These are phyloP conservation scores for Obelidium mucronatum DNA, from an alignment of 192 early-diverging fungal species.

Conservation along the genomic window DNA sequence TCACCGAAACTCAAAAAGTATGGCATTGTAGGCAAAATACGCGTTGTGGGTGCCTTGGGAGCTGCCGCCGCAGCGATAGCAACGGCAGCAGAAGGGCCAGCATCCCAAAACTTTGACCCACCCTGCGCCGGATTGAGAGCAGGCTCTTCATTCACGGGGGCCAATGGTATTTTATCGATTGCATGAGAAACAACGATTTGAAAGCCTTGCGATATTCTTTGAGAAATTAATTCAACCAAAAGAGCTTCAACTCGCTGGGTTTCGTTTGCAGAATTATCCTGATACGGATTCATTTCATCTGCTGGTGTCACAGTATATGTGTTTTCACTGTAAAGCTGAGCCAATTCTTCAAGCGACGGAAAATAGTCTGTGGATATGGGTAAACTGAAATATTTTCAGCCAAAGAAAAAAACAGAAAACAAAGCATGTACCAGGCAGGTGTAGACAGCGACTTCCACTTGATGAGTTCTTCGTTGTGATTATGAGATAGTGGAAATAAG, in stretches of 20 bases:
- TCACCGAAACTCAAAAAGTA: slow-evolving; percentile 90
- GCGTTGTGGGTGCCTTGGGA: slow-evolving; percentile 8
- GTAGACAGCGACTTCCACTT: slow-evolving; percentile 92
- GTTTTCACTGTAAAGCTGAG: slow-evolving; percentile 75
- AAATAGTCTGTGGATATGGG: slow-evolving; percentile 92
- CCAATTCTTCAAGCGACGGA: slow-evolving; percentile 73
- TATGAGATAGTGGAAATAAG: slow-evolving; percentile 69
- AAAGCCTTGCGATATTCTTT: slow-evolving; percentile 92
- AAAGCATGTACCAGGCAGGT: slow-evolving; percentile 72
- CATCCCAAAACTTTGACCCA: slow-evolving; percentile 30
- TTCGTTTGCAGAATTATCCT: slow-evolving; percentile 29
- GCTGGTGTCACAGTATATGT: slow-evolving; percentile 70
- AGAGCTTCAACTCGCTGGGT: slow-evolving; percentile 53
- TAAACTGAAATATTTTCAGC: slow-evolving; percentile 46
- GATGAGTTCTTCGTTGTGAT: slow-evolving; percentile 63
- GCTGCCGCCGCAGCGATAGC: background rate
- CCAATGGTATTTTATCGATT: slow-evolving; percentile 22
- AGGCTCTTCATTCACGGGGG: slow-evolving; percentile 13
- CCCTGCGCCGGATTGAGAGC: background rate
- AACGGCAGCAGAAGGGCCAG: slow-evolving; percentile 12
- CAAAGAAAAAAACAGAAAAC: background rate
- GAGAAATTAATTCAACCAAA: slow-evolving; percentile 84
- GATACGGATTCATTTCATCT: slow-evolving; percentile 43
- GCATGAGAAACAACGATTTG: slow-evolving; percentile 73
- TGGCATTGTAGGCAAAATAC: slow-evolving; percentile 42